phyloP scores from a whole-genome alignment of 2,329 filamentous ascomycete species.

The Biscogniauxia marginata region DNA sequence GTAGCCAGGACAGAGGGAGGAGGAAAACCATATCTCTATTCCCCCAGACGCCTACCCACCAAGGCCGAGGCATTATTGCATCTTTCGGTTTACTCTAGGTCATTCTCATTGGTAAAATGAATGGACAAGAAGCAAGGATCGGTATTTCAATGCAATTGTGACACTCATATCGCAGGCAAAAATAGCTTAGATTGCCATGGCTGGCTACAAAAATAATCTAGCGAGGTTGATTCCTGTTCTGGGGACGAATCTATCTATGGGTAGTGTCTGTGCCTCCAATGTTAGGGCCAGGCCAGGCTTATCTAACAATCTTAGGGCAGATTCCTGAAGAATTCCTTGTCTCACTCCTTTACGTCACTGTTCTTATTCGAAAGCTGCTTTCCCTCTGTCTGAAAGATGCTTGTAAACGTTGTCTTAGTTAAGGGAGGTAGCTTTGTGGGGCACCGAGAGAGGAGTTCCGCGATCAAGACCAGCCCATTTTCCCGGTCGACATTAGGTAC shows the following conservation, averaged over 20 bases:
- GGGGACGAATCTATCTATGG: background rate
- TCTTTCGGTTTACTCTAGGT: slow-evolving; percentile 35
- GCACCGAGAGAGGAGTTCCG: slow-evolving; percentile 50
- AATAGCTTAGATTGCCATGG: background rate
- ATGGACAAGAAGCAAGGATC: slow-evolving; percentile 26
- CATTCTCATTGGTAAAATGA: slow-evolving; percentile 33
- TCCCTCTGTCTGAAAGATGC: slow-evolving; percentile 50
- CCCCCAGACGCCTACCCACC: slow-evolving; percentile 17
- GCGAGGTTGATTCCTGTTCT: background rate
- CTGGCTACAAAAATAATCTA: background rate
- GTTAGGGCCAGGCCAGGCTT: background rate
- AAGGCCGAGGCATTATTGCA: slow-evolving; percentile 31
- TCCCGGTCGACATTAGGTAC: slow-evolving; percentile 52
- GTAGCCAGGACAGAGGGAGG: slow-evolving; percentile 22
- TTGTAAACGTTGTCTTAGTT: slow-evolving; percentile 43
- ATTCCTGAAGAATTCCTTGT: background rate
- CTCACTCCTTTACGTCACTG: background rate
- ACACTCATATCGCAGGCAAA: background rate
- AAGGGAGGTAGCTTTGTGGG: slow-evolving; percentile 40
- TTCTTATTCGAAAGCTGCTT: slow-evolving; percentile 21
- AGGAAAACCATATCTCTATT: slow-evolving; percentile 18
- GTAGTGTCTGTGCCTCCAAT: background rate
- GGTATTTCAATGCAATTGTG: background rate
- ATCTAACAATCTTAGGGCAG: background rate
- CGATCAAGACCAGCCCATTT: slow-evolving; percentile 59